Base-by-base conservation (phyloP, 1,284 basidiomycete species). In the Ceratobasidium sp. region DNA sequence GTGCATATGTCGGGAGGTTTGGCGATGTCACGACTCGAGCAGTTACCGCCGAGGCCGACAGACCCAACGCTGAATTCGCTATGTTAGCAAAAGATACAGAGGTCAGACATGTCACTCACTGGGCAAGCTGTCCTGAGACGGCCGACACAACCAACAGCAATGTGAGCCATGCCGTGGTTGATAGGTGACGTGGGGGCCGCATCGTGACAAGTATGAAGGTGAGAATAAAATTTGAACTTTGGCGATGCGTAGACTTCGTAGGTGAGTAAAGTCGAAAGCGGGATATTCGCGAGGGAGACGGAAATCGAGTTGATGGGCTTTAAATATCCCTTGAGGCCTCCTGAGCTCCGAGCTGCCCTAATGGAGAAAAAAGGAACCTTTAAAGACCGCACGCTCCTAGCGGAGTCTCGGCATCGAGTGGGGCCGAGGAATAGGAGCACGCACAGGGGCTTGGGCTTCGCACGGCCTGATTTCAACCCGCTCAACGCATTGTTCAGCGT, bases 341-440 rank as follows among this genome's bases (percentile, higher is more conserved):
- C 59, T 62, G 59, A 35, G 59, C 35, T 12, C 60, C 60, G 60
- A 64, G 35, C 35, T n/a, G 38, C 60, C 60, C 60, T 38, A 64
- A 64, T 18, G 35, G 27, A 23, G 27, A 55, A 55, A 44, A 6
- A 44, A 38, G n/a, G 12, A 14, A 41, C 6, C 6, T 59, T 55
- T 8, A 55, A 55, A 27, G 20, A 55, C 23, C 52, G 12, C 52
- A 12, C 23, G 12, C 52, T 27, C 52, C 52, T 55, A 27, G 23
- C 20, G 52, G 23, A 55, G 52, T 18, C 48, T 50, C 20, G 23
- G 27, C 23, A 50, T 27, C 23, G 50, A 52, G 6, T 52, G 7
- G 20, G 50, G 23, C 50, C 23, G 52, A n/a, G 52, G 52, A 23
- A 20, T 10, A 23, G n/a, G 6, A n/a, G 48, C 16, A 5, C 12